phyloP scores from a whole-genome alignment of 805 yeast genomes.

The Hanseniaspora mollemarum region DNA sequence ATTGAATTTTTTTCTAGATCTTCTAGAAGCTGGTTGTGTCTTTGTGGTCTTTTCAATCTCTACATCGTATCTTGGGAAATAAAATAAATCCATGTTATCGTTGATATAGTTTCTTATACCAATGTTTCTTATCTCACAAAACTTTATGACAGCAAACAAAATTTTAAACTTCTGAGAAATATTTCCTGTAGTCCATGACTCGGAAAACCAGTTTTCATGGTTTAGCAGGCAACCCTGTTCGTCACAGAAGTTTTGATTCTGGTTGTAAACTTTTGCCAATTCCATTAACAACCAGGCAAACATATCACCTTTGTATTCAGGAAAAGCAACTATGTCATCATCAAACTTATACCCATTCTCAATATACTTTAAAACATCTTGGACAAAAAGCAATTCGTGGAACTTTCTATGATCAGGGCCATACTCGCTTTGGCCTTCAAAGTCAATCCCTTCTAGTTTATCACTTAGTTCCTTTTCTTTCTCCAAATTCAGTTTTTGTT shows the following conservation, averaged over 20 bases:
- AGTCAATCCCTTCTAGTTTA: conserved; percentile 2
- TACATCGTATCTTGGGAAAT: conserved; percentile 22
- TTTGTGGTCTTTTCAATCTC: conserved; percentile 13
- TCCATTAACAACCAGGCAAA: conserved; percentile 15
- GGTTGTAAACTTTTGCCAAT: conserved; percentile 8
- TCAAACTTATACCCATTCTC: neutral
- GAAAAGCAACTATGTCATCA: conserved; percentile 12
- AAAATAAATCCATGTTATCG: conserved; percentile 24
- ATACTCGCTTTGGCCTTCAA: conserved; percentile 9
- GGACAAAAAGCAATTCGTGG: conserved; percentile 13
- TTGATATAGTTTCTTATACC: conserved; percentile 26
- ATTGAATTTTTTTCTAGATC: neutral
- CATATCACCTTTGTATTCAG: conserved; percentile 10
- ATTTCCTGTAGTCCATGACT: neutral
- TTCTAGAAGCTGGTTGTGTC: conserved; percentile 4
- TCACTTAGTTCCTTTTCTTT: conserved; percentile 2
- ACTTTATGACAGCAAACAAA: conserved; percentile 23
- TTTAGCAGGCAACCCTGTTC: conserved; percentile 6
- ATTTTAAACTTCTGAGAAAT: conserved; percentile 22
- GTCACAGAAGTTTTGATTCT: conserved; percentile 5
- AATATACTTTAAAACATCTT: conserved; percentile 7
- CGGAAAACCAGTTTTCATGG: conserved; percentile 13
- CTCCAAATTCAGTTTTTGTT: conserved; percentile 3
- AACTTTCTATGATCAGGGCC: conserved; percentile 11
- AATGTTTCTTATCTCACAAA: conserved; percentile 26